Evolutionary conservation across 768 basidiomycete genomes (phyloP).

Genomic region (Leccinellum albellum): DNA sequence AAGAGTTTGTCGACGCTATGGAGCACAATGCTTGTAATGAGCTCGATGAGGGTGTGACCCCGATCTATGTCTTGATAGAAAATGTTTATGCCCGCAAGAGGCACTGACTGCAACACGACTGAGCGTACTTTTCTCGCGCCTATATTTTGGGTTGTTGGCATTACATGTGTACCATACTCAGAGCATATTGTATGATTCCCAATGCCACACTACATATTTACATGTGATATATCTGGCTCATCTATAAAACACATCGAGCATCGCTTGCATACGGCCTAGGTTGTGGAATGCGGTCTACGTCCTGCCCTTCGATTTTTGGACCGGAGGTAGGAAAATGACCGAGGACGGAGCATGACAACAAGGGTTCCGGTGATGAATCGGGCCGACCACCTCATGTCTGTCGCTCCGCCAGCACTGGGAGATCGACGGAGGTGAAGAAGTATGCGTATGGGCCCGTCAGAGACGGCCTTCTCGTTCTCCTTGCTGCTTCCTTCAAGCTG

Average conservation of each 20-base stretch:
- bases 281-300: not conserved
- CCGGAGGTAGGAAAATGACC: too few species aligned
- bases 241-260: constrained; percentile 2
- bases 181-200: constrained; percentile 18
- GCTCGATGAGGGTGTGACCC: constrained; percentile 42
- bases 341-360: not conserved
- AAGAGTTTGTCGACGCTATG: constrained; percentile 49
- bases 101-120: constrained; percentile 14
- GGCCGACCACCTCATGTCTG: not conserved
- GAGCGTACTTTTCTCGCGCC: not conserved
- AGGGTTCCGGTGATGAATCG: not conserved
- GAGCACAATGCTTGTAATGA: constrained; percentile 52
- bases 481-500: not conserved
- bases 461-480: not conserved
- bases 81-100: constrained; percentile 51
- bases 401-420: not conserved
- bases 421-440: not conserved
- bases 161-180: constrained; percentile 21
- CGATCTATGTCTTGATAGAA: constrained; percentile 54
- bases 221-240: constrained; percentile 1
- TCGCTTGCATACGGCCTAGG: not conserved
- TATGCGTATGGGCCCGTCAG: not conserved
- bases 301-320: not conserved
- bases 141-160: constrained; percentile 10
- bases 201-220: constrained; percentile 10